phyloP scores from a whole-genome alignment of 2,329 filamentous ascomycete genomes.

The Aspergillus quadrilineatus region DNA sequence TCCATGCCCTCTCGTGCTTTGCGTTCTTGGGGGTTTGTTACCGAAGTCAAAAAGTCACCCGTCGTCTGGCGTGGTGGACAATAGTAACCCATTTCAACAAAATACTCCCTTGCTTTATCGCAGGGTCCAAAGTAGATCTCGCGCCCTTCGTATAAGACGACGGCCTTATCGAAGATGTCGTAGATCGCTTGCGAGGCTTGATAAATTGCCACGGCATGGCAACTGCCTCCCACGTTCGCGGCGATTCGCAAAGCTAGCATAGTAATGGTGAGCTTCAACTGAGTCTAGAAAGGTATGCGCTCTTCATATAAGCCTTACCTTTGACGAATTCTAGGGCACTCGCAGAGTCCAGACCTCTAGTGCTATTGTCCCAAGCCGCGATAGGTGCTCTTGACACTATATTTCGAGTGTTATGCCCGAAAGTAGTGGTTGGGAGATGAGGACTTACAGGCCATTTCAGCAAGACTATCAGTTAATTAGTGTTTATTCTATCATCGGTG shows the following conservation, averaged over 20 bases:
- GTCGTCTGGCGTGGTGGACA: slow-evolving; percentile 68
- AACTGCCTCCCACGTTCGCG: slow-evolving; percentile 50
- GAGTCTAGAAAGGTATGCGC: too few relatives aligned
- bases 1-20: slow-evolving; percentile 59
- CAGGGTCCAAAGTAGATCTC: slow-evolving; percentile 74
- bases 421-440: neutral
- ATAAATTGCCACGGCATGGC: slow-evolving; percentile 60
- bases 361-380: slow-evolving; percentile 49
- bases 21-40: slow-evolving; percentile 65
- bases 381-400: slow-evolving; percentile 37
- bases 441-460: slow-evolving; percentile 37
- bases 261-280: neutral
- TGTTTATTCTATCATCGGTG: slow-evolving; percentile 17
- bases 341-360: slow-evolving; percentile 55
- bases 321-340: slow-evolving; percentile 61
- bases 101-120: slow-evolving; percentile 60
- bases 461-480: slow-evolving; percentile 26
- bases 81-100: slow-evolving; percentile 66
- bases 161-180: slow-evolving; percentile 70
- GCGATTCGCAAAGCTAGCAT: slow-evolving; percentile 47
- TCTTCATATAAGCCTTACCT: neutral
- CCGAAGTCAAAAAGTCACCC: slow-evolving; percentile 67
- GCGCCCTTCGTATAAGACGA: slow-evolving; percentile 72
- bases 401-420: neutral
- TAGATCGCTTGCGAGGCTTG: slow-evolving; percentile 53